A percentile compares a stretch with the other conserved stretches of the same genome.
phyloP scores from a whole-genome alignment of 2,329 filamentous ascomycete species.

The Aspergillus brunneoviolaceus region DNA sequence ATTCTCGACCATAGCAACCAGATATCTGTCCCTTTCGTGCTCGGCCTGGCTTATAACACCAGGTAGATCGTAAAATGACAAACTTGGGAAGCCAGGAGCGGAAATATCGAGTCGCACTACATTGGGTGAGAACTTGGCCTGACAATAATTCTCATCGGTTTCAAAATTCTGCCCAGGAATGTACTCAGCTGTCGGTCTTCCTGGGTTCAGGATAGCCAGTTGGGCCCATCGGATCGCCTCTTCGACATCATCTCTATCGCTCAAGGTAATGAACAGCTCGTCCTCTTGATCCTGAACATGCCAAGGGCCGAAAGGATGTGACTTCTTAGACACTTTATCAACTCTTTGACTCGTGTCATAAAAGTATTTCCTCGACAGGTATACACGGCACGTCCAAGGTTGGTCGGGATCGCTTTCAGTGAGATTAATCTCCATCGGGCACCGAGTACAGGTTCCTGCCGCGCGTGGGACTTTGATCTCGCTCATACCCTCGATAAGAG shows the following conservation, averaged over 20 bases:
- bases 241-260: constrained; percentile 63
- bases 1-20: constrained; percentile 70
- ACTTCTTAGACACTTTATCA: constrained; percentile 49
- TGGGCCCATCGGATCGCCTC: constrained; percentile 72
- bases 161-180: constrained; percentile 51
- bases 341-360: constrained; percentile 46
- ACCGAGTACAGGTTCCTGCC: constrained; percentile 74
- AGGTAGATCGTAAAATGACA: constrained; percentile 83
- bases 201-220: constrained; percentile 71
- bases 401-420: constrained; percentile 49
- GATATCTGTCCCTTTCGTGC: constrained; percentile 62
- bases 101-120: constrained; percentile 74
- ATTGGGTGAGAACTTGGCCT: constrained; percentile 78
- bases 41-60: constrained; percentile 74
- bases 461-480: constrained; percentile 71
- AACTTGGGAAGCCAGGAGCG: constrained; percentile 66
- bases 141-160: constrained; percentile 29
- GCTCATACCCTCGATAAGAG: constrained; percentile 58
- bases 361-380: constrained; percentile 63
- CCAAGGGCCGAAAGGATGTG: constrained; percentile 67
- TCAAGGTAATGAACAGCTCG: constrained; percentile 63
- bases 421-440: constrained; percentile 76
- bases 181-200: constrained; percentile 53
- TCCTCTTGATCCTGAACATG: constrained; percentile 46
- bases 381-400: constrained; percentile 67